Evolutionary conservation across 108 stramenopile genomes (phyloP), one percentile per base, ranked within the genome.

Genomic region (Cyclotella atomus): DNA sequence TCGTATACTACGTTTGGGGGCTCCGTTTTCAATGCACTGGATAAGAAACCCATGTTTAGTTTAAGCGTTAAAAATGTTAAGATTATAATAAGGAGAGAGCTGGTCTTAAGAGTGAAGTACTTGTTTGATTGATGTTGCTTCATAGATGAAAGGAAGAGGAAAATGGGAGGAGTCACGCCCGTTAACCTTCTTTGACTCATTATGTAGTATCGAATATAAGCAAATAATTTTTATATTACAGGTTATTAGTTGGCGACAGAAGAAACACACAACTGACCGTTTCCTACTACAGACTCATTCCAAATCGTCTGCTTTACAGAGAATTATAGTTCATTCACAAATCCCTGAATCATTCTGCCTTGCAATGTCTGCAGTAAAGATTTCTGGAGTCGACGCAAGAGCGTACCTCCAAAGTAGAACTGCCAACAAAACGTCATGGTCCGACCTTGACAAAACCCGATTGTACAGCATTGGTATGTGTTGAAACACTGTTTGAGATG

Each of bases 391-490:
- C 21, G 60, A 43, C 41, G 19, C 2, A 8, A 57, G 28, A 19
- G 14, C 56, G 1, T 57, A 57, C 29, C 9, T 57, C 14, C 29
- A 35, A 2, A 20, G 36, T 19, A 61, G 61, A 54, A 35, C 20
- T 44, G 30, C 44, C 1, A 45, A 17, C 34, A 59, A 25, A 33
- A 71, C 71, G 12, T 53, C 60, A 73, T 83, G 82, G 82, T 65
- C 62, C 3, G 82, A 83, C 23, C 67, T 83, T 6, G 82, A 83
- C 43, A 83, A 83, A 73, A 33, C 71, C 6, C 64, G 70, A 32
- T 59, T 83, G 33, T 83, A 73, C 38, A 52, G 76, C 23, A 73
- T 83, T 17, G 78, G 78, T 50, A 36, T 29, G 65, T 29, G 1
- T 49, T 49, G 15, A 0, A 27, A 24, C 30, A 16, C 5, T 35